Base-by-base conservation (phyloP, 306 rosid species). In the Crataegus laevigata region DNA sequence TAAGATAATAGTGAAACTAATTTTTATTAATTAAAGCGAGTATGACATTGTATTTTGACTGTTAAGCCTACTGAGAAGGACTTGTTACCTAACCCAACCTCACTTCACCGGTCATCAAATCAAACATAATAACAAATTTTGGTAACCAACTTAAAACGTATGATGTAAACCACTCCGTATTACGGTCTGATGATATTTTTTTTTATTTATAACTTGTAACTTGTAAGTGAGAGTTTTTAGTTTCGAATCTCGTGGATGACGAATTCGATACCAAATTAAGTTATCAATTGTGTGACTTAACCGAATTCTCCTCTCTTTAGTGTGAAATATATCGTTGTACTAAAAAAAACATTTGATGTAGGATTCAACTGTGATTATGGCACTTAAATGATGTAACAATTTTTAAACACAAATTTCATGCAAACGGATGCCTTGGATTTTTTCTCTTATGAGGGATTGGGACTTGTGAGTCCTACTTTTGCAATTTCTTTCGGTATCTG, bases 221-320 rank as follows among this genome's bases (percentile, higher is more conserved):
- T n/a, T 34, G 38, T 1, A 34, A 6, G 0, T 34, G 0, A 34
- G 2, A 7, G 0, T 0, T 34, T 34, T 34, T 34, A 34, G 9
- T 34, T 34, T 34, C 0, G 0, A 34, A 34, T 34, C 2, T 34
- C 2, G 0, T 34, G 8, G 0, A 34, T 34, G 8, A 0, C 0
- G 38, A 34, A 34, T 34, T 34, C 8, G 8, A 34, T 34, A 34
- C 0, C 38, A 6, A 34, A 34, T 34, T 34, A 34, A 8, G 2
- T 34, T 34, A 0, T 0, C 2, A 0, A 34, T 34, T 32, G 8
- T 32, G 2, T 32, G 36, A 2, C 0, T 32, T 8, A 32, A 6
- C 8, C 36, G 6, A 32, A 32, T n/a, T n/a, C 36, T 10, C 10
- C 45, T 40, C 45, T 40, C 3, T 40, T n/a, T n/a, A n/a, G 29